Evolutionary conservation across 2,329 filamentous ascomycete genomes (phyloP).

Genomic region (Ophiostoma ulmi): DNA sequence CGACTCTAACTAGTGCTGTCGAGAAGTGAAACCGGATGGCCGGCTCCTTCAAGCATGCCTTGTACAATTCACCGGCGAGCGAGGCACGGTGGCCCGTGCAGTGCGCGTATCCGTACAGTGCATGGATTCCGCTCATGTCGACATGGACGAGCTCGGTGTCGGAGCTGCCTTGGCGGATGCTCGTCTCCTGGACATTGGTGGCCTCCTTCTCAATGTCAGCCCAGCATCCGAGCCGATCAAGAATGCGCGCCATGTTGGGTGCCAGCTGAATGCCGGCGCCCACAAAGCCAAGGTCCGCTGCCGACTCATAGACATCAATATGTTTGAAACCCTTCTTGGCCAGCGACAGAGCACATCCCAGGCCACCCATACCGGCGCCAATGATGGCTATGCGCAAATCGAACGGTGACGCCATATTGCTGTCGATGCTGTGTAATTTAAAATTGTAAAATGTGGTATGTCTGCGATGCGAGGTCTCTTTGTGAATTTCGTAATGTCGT

Average conservation of each 20-base stretch:
- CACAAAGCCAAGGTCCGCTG: slow-evolving; percentile 70
- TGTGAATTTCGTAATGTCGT: no score
- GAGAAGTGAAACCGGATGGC: slow-evolving; percentile 66
- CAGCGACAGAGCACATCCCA: slow-evolving; percentile 65
- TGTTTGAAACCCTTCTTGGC: slow-evolving; percentile 70
- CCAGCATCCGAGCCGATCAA: slow-evolving; percentile 70
- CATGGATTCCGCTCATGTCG: slow-evolving; percentile 59
- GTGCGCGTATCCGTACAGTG: slow-evolving; percentile 68
- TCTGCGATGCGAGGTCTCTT: neutral
- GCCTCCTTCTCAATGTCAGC: slow-evolving; percentile 63
- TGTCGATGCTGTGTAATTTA: neutral
- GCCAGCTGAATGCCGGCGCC: slow-evolving; percentile 81
- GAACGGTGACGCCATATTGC: neutral
- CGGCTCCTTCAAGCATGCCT: slow-evolving; percentile 59
- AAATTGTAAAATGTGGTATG: neutral
- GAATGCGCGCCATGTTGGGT: slow-evolving; percentile 73
- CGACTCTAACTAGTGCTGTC: slow-evolving; percentile 50
- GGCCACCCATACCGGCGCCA: slow-evolving; percentile 65
- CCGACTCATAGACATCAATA: slow-evolving; percentile 69
- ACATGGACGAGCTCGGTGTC: slow-evolving; percentile 67
- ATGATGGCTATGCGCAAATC: slow-evolving; percentile 35
- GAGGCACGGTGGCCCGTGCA: slow-evolving; percentile 74
- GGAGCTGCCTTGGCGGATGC: slow-evolving; percentile 65
- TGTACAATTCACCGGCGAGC: slow-evolving; percentile 63
- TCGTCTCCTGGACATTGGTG: slow-evolving; percentile 64